Conservation (phyloP, 257 asterid genomes). For the Solanum clarkiae region DNA sequence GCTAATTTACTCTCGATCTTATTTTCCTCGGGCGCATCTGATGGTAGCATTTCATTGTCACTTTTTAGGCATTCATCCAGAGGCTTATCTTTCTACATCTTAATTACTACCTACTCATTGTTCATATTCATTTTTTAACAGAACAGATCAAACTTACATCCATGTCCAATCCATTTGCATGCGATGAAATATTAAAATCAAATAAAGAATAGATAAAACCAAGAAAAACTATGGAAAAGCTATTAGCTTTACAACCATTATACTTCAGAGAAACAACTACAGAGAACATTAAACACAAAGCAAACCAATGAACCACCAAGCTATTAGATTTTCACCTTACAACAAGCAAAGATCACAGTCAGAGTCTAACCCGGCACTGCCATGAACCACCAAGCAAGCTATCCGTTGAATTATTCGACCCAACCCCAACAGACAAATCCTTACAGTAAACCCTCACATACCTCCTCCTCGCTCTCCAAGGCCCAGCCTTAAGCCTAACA, state of each 20-base stretch:
- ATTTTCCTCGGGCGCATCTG: neutral
- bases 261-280: too few species aligned
- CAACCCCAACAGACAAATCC: constrained; percentile 36
- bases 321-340: neutral
- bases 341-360: constrained; percentile 10
- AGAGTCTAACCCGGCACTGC: constrained; percentile 70
- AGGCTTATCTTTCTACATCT: neutral
- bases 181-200: too few species aligned
- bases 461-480: constrained; percentile 71
- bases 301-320: neutral
- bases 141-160: too few species aligned
- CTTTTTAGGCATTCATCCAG: neutral
- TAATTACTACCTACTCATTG: too few species aligned
- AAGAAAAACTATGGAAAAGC: too few species aligned
- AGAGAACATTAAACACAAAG: too few species aligned
- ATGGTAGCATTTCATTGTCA: neutral
- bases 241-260: too few species aligned
- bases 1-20: neutral
- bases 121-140: too few species aligned
- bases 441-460: constrained; percentile 61
- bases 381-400: constrained; percentile 39
- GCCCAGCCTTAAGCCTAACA: constrained; percentile 57
- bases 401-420: constrained; percentile 28
- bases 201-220: too few species aligned
- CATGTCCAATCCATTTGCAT: too few species aligned